Base-by-base conservation (phyloP, 495 filamentous ascomycete genomes). In the Aeminium ludgeri region DNA sequence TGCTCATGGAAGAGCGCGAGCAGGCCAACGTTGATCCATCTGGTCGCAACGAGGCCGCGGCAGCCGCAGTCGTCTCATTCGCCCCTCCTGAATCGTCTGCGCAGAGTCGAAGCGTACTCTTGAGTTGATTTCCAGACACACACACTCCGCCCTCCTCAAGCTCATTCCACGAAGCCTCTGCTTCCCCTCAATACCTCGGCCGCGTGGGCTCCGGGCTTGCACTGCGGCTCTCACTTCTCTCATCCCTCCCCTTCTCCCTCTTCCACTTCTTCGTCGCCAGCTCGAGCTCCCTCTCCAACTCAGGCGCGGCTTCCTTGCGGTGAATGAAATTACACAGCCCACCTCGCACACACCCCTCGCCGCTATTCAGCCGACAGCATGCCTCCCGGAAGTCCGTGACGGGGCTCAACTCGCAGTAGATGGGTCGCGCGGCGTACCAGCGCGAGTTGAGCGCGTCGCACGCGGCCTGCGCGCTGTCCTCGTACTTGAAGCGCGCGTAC, bases 291-390 rank as follows among this genome's bases (percentile, higher is more conserved):
- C 83, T 63, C 18, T 97, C 91, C 43, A 97, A 63, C 60, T 94
- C 89, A 17, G 76, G 65, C 48, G 70, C 72, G 4, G 89, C 87
- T 57, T 96, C 86, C 68, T 96, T 96, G 41, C 89, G 73, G 54
- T 97, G 89, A 42, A 97, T 97, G 61, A 97, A 97, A 57, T 97
- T 97, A 69, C 89, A 97, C 65, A 96, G 96, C 1, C 89, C 89
- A 30, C 86, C 91, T 42, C 89, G 68, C 15, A 95, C 86, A 64
- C 89, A 97, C 2, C 89, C 89, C 58, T 96, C 89, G 30, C 86
- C 89, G 32, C 72, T 80, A 58, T 97, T 97, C 37, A 96, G 67
- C 34, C 89, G 70, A 64, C 89, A 97, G 61, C 89, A 97, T 1
- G 89, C 89, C 70, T 97, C 89, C 55, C 89, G 73, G 65, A 97